Evolutionary conservation across 805 yeast species (phyloP), one percentile per base, ranked within the genome.

Genomic region (Candida ovalis): DNA sequence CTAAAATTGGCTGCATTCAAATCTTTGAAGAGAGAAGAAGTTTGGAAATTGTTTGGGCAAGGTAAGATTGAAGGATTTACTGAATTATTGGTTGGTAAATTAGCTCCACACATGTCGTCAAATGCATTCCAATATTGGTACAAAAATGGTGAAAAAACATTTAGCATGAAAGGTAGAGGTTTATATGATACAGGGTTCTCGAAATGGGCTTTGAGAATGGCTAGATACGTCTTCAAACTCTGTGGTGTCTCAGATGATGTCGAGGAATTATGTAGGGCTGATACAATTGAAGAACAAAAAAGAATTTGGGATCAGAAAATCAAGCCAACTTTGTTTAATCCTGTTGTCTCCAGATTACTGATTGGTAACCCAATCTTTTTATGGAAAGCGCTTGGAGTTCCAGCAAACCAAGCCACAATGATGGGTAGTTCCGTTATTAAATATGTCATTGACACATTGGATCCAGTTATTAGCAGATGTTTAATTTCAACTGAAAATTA

Each of bases 331-430:
- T 71, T 88, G 42, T 79, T 86, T 68, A 84, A 84, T 59, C 86
- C 88, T 19, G 56, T 84, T 44, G 83, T 86, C 46, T 81, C 86
- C 17, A 78, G 79, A 44, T 59, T 85, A 25, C 69, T 88, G 44
- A 77, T 88, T 38, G 90, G 90, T n/a, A 88, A 87, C 64, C 91
- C 92, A 19, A 64, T 86, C n/a, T 87, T 87, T 63, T 72, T 88
- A 49, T 87, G 96, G 96, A 86, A 85, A 63, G 95, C 95, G 0
- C 73, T 88, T 22, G 95, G 96, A n/a, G 96, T 87, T 42, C 96
- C 95, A 5, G 80, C 83, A 7, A 87, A 88, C 61, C 96, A 87
- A 69, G 90, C 94, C 5, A 72, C 80, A 25, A 78, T 88, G 84
- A 86, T 88, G 80, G 88, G 86, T 22, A 71, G 78, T 17, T 82